A percentile compares a stretch with the other conserved stretches of the same genome.
phyloP scores from a whole-genome alignment of 2,329 filamentous ascomycete species.

The Fusarium sp. region DNA sequence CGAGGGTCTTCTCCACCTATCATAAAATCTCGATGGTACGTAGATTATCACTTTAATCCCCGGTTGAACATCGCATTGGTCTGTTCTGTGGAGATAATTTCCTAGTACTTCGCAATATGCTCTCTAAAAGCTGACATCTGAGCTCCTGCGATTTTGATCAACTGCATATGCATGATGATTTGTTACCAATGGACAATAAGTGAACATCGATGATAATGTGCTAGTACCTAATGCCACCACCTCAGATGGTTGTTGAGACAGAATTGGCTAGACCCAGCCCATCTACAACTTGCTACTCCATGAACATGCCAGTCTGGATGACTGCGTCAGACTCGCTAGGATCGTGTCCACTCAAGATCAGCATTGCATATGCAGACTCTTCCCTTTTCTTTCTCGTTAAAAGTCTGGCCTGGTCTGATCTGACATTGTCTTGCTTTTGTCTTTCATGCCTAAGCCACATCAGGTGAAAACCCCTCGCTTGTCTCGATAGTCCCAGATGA shows the following conservation, averaged over 20 bases:
- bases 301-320: constrained; percentile 12
- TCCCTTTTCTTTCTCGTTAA: constrained; percentile 7
- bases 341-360: constrained; percentile 22
- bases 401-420: background rate
- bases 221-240: background rate
- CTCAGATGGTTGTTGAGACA: background rate
- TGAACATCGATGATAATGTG: background rate
- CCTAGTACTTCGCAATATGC: background rate
- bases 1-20: constrained; percentile 23
- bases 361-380: constrained; percentile 26
- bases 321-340: constrained; percentile 20
- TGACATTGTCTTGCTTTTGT: background rate
- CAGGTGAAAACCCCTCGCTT: constrained; percentile 9
- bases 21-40: constrained; percentile 9
- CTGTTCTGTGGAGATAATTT: background rate
- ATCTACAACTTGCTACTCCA: background rate
- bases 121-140: background rate
- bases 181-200: background rate
- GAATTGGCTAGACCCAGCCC: background rate
- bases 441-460: background rate
- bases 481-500: constrained; percentile 6
- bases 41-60: constrained; percentile 22
- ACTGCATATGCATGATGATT: background rate
- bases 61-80: background rate
- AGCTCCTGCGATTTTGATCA: background rate